Conservation (phyloP, 2,329 filamentous ascomycete species). For the Xylaria sp. region DNA sequence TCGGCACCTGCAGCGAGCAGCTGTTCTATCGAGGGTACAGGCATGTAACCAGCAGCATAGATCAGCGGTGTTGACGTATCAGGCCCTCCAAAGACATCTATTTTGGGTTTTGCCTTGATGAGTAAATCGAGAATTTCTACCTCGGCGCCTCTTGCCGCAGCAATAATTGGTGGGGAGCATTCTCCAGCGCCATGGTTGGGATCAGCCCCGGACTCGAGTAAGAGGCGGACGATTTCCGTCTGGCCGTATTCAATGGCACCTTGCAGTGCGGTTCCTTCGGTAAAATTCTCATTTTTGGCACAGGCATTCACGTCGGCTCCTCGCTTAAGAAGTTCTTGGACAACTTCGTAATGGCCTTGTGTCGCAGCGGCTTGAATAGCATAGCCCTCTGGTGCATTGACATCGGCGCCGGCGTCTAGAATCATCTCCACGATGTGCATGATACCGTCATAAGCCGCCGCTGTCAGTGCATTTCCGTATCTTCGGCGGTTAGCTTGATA, state of each 20-base stretch:
- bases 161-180: slow-evolving; percentile 52
- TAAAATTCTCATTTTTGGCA: slow-evolving; percentile 47
- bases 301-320: slow-evolving; percentile 53
- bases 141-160: slow-evolving; percentile 51
- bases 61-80: slow-evolving; percentile 53
- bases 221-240: slow-evolving; percentile 51
- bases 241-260: slow-evolving; percentile 53
- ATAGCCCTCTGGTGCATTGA: slow-evolving; percentile 52
- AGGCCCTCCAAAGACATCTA: slow-evolving; percentile 52
- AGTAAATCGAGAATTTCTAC: slow-evolving; percentile 52
- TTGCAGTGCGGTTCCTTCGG: slow-evolving; percentile 54
- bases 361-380: slow-evolving; percentile 54
- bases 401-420: slow-evolving; percentile 50
- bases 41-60: slow-evolving; percentile 52
- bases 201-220: slow-evolving; percentile 53
- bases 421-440: slow-evolving; percentile 50
- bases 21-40: slow-evolving; percentile 47
- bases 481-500: slow-evolving; percentile 35
- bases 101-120: slow-evolving; percentile 50
- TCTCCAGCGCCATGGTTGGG: slow-evolving; percentile 53
- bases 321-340: slow-evolving; percentile 50
- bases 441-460: slow-evolving; percentile 54
- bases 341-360: slow-evolving; percentile 51
- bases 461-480: slow-evolving; percentile 53
- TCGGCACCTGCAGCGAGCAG: slow-evolving; percentile 53